Evolutionary conservation across 371 early-diverging fungal species (phyloP).

Genomic region (Syncephalis plumigaleata): DNA sequence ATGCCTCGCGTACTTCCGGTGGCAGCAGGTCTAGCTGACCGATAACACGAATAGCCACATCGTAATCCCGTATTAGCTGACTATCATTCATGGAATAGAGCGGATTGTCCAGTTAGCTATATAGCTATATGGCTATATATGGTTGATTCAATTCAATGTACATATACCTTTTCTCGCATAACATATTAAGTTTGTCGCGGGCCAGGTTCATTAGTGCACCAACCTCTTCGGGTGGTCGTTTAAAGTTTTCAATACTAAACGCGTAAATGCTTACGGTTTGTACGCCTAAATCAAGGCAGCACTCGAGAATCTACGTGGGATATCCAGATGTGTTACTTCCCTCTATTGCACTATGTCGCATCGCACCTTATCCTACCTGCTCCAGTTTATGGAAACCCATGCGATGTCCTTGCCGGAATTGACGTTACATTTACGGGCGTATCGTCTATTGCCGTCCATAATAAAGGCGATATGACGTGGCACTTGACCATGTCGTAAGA

Average conservation of each 20-base stretch:
- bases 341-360: too few species aligned
- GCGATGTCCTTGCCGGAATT: slow-evolving; percentile 45
- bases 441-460: slow-evolving; percentile 98
- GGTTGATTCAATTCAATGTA: neutral
- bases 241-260: slow-evolving; percentile 96
- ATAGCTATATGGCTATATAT: neutral
- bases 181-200: slow-evolving; percentile 50
- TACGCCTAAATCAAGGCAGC: slow-evolving; percentile 75
- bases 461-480: slow-evolving; percentile 95
- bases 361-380: slow-evolving; percentile 23
- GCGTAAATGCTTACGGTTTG: slow-evolving; percentile 92
- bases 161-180: slow-evolving; percentile 47
- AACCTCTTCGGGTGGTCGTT: slow-evolving; percentile 81
- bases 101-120: neutral
- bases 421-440: slow-evolving; percentile 41
- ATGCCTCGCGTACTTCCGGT: slow-evolving; percentile 36
- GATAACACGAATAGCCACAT: slow-evolving; percentile 61
- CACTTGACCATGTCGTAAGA: slow-evolving; percentile 39
- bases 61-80: slow-evolving; percentile 50
- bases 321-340: neutral
- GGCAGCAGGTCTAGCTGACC: slow-evolving; percentile 63
- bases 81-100: too few species aligned
- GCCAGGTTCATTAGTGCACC: slow-evolving; percentile 75
- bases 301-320: slow-evolving; percentile 51
- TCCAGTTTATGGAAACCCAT: slow-evolving; percentile 65